Percentiles rank a stretch among this genome's conserved stretches.
These are phyloP conservation scores for Maudiozyma saulgeensis DNA, from an alignment of 805 yeast species.

Conservation along the genomic window DNA sequence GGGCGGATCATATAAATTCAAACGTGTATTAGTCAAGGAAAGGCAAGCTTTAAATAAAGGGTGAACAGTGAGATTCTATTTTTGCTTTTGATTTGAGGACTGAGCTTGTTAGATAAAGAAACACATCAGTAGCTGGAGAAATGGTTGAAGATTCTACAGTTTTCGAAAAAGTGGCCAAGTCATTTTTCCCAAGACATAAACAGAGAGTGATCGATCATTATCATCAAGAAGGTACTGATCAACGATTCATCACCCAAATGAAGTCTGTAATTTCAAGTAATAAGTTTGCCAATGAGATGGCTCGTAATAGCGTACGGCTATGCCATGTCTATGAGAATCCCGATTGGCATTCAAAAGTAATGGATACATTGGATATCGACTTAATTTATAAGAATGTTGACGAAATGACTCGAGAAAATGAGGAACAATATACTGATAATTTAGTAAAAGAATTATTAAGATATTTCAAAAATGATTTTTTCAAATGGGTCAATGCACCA, in stretches of 20 bases:
- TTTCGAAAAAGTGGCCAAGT: slow-evolving; percentile 8
- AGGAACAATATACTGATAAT: slow-evolving; percentile 40
- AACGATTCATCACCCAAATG: slow-evolving; percentile 1
- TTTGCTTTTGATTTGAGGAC: too few species aligned
- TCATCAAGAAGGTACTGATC: slow-evolving; percentile 11
- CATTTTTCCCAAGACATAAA: slow-evolving; percentile 13
- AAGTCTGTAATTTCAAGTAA: slow-evolving; percentile 4
- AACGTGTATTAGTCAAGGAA: background rate
- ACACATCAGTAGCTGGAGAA: background rate
- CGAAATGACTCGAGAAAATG: slow-evolving; percentile 25
- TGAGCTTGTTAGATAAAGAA: too few species aligned
- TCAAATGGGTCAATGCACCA: slow-evolving; percentile 74
- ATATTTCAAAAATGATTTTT: slow-evolving; percentile 74
- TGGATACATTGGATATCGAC: slow-evolving; percentile 55
- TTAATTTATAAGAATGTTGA: slow-evolving; percentile 55
- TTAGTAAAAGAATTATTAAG: slow-evolving; percentile 47
- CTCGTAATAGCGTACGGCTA: slow-evolving; percentile 13
- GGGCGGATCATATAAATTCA: too few species aligned
- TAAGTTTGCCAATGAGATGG: slow-evolving; percentile 18
- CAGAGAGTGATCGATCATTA: slow-evolving; percentile 12
- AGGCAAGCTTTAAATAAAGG: background rate
- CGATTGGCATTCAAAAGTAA: slow-evolving; percentile 42
- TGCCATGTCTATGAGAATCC: slow-evolving; percentile 35
- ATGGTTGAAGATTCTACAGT: background rate
- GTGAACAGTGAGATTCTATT: too few species aligned